Base-by-base conservation (phyloP, 2,329 filamentous ascomycete species). In the Diaporthe aspalathi region DNA sequence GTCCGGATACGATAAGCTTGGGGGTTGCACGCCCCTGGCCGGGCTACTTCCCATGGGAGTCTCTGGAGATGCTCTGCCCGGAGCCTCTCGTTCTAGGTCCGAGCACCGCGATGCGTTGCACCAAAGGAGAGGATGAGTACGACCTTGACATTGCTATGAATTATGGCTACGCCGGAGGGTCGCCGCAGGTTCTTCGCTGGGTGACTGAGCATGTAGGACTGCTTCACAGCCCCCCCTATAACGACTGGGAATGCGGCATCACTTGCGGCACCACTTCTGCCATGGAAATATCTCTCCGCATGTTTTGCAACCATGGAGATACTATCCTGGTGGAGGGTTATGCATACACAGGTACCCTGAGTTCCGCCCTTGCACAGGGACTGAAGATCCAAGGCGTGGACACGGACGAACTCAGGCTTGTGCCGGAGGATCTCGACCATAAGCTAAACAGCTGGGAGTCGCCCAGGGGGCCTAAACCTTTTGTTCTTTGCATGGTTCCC, bases 401-500 rank as follows among this genome's bases (percentile, higher is more conserved):
- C 71, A 89, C 94, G 83, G 92, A 94, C 76, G 84, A 84, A 1
- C 83, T 92, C 78, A 92, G 92, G 65, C 84, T 94, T 54, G 81
- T 91, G 2, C 86, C 92, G 0, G 84, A 85, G 32, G 83, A 83
- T 11, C 84, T 94, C 72, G 91, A 94, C 74, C 81, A 87, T 7
- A 83, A 92, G 16, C 82, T 94, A 52, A 85, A 81, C 71, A 89
- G 86, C 75, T 94, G 92, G 92, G 89, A 93, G 75, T 84, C 82
- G 57, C 79, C 82, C 40, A 86, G 88, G 49, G 88, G 87, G 17
- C 84, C 85, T 53, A 93, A 93, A 80, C 92, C 92, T 11, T 87
- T 87, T 76, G 79, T 94, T 50, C 82, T 93, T 9, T 93, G 94
- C 81, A 93, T 89, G 1, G 90, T 94, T 1, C 91, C 92, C 0